Evolutionary conservation across 345 rosid species (phyloP), one percentile per base, ranked within the genome.

Genomic region (Sonneratia caseolaris): DNA sequence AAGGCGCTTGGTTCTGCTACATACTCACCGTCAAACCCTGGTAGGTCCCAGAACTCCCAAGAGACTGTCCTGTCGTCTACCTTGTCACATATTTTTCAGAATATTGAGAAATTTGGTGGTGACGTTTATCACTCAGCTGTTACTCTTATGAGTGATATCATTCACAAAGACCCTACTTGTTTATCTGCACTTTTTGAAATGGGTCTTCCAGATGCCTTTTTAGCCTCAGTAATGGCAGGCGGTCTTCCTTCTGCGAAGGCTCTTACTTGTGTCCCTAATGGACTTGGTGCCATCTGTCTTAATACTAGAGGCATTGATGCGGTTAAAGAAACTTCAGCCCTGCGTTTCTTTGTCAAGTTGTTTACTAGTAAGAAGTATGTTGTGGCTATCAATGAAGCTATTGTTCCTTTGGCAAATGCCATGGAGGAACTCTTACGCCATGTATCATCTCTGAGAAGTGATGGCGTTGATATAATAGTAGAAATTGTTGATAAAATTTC

Each of bases 1-100:
- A 94, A 91, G 88, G 96, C 97, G 14, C 93, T 94, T 68, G 98
- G 97, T 59, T 94, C 97, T 78, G 95, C 98, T 68, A 89, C 96
- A 38, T 88, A 85, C 85, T 82, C 95, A 64, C 92, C 97, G 55
- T 78, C 96, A 64, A 86, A 86, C 76, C 79, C 91, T 69, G 78
- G 81, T 64, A 84, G 96, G 75, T 78, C 91, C 32, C 88, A 82
- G 55, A 88, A 81, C 64, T 83, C 92, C 62, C 89, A 90, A 62
- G 98, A 94, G 61, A 85, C 84, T 79, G 79, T 87, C 68, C 80
- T 91, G 72, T 91, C 97, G 69, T 83, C 79, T 76, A 90, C 95
- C 47, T 83, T 94, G 81, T 85, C 96, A 1, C 82, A 86, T 68
- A 87, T 94, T 82, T 90, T 82, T 79, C 76, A 72, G 73, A 85